These are phyloP conservation scores for Sclerotinia subarctica DNA, from an alignment of 2,329 filamentous ascomycete genomes.

Conservation along the genomic window DNA sequence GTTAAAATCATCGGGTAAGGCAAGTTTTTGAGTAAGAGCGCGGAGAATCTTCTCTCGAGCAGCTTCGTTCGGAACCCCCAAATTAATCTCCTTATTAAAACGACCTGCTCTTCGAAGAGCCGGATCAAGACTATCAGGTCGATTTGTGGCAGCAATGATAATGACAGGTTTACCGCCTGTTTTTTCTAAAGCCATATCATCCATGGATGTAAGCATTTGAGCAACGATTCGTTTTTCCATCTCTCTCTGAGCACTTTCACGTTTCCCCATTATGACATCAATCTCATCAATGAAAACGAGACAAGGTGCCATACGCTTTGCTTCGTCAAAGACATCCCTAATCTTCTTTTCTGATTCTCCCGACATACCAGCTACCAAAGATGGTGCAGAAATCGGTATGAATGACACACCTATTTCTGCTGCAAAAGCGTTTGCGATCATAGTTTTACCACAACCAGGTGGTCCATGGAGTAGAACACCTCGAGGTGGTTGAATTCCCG, in stretches of 20 bases:
- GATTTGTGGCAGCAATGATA: constrained; percentile 86
- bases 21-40: constrained; percentile 65
- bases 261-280: constrained; percentile 84
- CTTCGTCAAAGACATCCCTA: constrained; percentile 82
- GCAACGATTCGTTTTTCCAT: constrained; percentile 86
- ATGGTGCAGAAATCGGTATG: constrained; percentile 77
- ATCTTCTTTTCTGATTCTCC: constrained; percentile 87
- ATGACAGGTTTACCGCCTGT: constrained; percentile 78
- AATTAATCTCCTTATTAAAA: constrained; percentile 81
- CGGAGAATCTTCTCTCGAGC: constrained; percentile 76
- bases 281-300: constrained; percentile 91
- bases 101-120: constrained; percentile 69
- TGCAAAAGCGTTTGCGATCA: constrained; percentile 76
- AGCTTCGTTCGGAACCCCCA: constrained; percentile 78
- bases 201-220: constrained; percentile 83
- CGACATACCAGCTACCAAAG: constrained; percentile 81
- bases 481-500: constrained; percentile 66
- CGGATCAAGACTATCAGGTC: constrained; percentile 81
- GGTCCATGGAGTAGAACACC: constrained; percentile 79
- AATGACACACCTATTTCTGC: constrained; percentile 73
- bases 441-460: constrained; percentile 82
- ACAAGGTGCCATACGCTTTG: constrained; percentile 79
- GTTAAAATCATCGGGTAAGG: constrained; percentile 67
- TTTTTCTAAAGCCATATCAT: constrained; percentile 69
- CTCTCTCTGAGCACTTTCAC: constrained; percentile 77